Evolutionary conservation across 176 grass and related monocot genomes (phyloP), one percentile per base, ranked within the genome.

Genomic region (Hsuehochloa calcarea): DNA sequence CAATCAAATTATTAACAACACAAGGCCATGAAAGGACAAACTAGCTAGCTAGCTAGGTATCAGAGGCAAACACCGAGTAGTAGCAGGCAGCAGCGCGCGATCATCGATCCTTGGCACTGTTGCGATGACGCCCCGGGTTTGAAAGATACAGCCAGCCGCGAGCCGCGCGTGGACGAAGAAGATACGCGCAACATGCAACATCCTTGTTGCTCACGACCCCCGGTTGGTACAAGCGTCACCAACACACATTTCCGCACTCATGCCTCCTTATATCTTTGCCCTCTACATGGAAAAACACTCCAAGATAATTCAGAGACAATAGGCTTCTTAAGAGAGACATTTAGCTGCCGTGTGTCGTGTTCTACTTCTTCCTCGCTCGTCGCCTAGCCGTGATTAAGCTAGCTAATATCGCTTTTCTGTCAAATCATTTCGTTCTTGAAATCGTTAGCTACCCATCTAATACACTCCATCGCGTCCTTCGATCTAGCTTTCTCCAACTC

Each of bases 211-310:
- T 87, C 45, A 97, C 81, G 92, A 89, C 82, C 75, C 85, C 78
- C 61, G 66, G 91, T 92, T 90, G 94, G 94, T 94, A 89, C 49
- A 83, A 85, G 74, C 94, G 89, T 97, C 92, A 84, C 34, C 83
- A 56, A 13, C 78, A 93, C 61, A 56, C 61, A 56, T 79, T 38
- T 17, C 11, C 20, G 7, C 26, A 6, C 51, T 15, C 12, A 5
- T 10, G 13, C 9, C 35, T 35, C 65, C 73, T 82, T 88, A 94
- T 87, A 87, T 87, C 75, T 44, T 86, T 49, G 62, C 68, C 82
- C 81, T 61, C 87, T 80, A 50, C 90, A 64, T 84, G 82, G 80
- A 78, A 47, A 86, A 76, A 81, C 68, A 77, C 31, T 22, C 68
- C 80, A 12, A 39, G 3, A 60, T 86, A 16, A 27, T 45, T 85